phyloP scores from a whole-genome alignment of 495 filamentous ascomycete species.

The Corynascus novoguineensis region DNA sequence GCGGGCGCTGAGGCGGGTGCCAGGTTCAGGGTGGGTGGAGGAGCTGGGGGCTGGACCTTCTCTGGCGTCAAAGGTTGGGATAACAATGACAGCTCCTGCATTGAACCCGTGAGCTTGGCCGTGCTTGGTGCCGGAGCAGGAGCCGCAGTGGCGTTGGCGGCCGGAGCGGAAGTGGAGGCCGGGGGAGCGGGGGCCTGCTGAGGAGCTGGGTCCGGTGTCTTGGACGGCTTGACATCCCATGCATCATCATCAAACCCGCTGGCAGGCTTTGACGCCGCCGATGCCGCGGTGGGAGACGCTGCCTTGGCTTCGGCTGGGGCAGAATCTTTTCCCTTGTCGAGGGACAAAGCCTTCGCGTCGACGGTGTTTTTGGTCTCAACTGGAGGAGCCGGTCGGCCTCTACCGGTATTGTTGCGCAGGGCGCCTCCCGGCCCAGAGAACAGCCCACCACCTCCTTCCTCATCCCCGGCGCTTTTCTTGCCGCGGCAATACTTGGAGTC shows the following conservation, averaged over 20 bases:
- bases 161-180: conserved; percentile 37
- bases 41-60: conserved; percentile 49
- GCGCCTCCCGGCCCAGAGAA: conserved; percentile 89
- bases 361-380: conserved; percentile 80
- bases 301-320: conserved; percentile 35
- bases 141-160: conserved; percentile 23
- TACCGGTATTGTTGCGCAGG: conserved; percentile 90
- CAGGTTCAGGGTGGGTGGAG: conserved; percentile 29
- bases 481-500: conserved; percentile 72
- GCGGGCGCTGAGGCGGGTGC: conserved; percentile 37
- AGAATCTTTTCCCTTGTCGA: conserved; percentile 46
- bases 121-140: conserved; percentile 24
- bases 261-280: conserved; percentile 45
- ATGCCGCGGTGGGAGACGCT: conserved; percentile 36
- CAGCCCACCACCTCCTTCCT: conserved; percentile 61
- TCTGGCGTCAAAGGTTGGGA: conserved; percentile 71
- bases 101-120: conserved; percentile 54
- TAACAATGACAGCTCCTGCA: conserved; percentile 75
- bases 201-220: conserved; percentile 40
- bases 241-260: conserved; percentile 93
- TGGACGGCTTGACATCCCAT: conserved; percentile 95
- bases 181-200: conserved; percentile 38
- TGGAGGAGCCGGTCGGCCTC: conserved; percentile 78
- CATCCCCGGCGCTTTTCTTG: conserved; percentile 58
- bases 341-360: conserved; percentile 78